phyloP scores from a whole-genome alignment of 2,329 filamentous ascomycete genomes.

The Teratosphaeria destructans region DNA sequence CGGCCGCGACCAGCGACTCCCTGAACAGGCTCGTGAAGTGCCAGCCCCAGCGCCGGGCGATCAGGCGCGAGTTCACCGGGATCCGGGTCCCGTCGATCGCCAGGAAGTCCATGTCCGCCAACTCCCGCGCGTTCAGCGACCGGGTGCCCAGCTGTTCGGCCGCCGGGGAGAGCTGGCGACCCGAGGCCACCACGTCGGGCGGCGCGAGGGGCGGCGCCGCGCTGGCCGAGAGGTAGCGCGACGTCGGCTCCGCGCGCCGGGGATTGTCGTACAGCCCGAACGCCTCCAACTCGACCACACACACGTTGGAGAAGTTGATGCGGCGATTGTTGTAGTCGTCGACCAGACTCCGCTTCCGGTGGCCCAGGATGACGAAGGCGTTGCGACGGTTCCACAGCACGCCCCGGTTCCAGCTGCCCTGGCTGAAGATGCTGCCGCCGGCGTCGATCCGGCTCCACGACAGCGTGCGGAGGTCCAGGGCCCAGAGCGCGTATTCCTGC shows the following conservation, averaged over 20 bases:
- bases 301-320: constrained; percentile 95
- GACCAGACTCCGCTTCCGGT: constrained; percentile 83
- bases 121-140: constrained; percentile 67
- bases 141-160: constrained; percentile 80
- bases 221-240: constrained; percentile 76
- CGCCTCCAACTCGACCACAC: constrained; percentile 91
- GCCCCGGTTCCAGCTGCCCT: constrained; percentile 95
- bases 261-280: constrained; percentile 98
- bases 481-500: constrained; percentile 96
- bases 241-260: constrained; percentile 64
- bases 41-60: constrained; percentile 83
- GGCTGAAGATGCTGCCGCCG: constrained; percentile 84
- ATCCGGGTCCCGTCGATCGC: constrained; percentile 85
- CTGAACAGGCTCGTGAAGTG: constrained; percentile 89
- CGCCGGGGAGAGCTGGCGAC: constrained; percentile 62
- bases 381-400: constrained; percentile 89
- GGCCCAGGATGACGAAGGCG: constrained; percentile 89
- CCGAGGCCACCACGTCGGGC: constrained; percentile 52
- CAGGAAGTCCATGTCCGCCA: constrained; percentile 93
- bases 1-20: constrained; percentile 59
- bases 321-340: constrained; percentile 97
- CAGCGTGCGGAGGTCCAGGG: constrained; percentile 74
- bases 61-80: constrained; percentile 81
- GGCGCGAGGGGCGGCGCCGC: constrained; percentile 37
- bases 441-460: constrained; percentile 96